Percentiles rank a stretch among this genome's conserved stretches.
Evolutionary conservation across 192 early-diverging fungal genomes (phyloP).

Genomic region (Linnemannia zychae): DNA sequence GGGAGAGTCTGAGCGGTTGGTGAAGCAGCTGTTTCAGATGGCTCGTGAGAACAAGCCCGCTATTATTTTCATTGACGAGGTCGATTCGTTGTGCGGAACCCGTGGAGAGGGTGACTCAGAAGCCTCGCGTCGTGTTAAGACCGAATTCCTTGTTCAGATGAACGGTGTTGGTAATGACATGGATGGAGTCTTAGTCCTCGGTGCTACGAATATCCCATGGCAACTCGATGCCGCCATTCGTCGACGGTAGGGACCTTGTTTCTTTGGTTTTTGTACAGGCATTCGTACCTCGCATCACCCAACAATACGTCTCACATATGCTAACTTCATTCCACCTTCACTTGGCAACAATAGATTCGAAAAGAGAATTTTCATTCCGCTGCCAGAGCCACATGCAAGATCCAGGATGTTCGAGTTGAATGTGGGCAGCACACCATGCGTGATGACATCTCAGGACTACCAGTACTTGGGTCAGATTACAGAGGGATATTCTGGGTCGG

Average conservation of each 20-base stretch:
- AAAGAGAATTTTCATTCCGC: constrained; percentile 96
- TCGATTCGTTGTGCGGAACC: constrained; percentile 94
- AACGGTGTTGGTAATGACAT: constrained; percentile 97
- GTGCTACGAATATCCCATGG: constrained; percentile 98
- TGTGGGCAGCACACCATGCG: constrained; percentile 90
- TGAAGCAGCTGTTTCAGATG: constrained; percentile 93
- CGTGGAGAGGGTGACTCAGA: constrained; percentile 96
- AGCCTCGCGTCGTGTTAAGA: constrained; percentile 94
- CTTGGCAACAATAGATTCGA: constrained; percentile 77
- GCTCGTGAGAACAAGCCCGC: constrained; percentile 92
- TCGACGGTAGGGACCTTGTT: constrained; percentile 66
- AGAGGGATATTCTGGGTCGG: constrained; percentile 94
- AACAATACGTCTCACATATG: too few species aligned
- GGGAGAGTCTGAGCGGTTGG: constrained; percentile 96
- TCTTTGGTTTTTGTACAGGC: neutral
- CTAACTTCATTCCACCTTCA: neutral
- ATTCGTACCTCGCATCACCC: too few species aligned
- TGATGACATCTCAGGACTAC: constrained; percentile 77
- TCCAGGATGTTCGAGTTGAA: constrained; percentile 92
- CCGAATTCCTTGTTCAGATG: constrained; percentile 98
- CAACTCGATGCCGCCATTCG: constrained; percentile 92
- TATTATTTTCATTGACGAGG: constrained; percentile 98
- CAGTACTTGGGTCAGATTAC: constrained; percentile 80
- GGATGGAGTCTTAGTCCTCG: constrained; percentile 91
- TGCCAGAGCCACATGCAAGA: constrained; percentile 89